Evolutionary conservation across 2,329 filamentous ascomycete species (phyloP).

Genomic region (Aquanectria penicillioides): DNA sequence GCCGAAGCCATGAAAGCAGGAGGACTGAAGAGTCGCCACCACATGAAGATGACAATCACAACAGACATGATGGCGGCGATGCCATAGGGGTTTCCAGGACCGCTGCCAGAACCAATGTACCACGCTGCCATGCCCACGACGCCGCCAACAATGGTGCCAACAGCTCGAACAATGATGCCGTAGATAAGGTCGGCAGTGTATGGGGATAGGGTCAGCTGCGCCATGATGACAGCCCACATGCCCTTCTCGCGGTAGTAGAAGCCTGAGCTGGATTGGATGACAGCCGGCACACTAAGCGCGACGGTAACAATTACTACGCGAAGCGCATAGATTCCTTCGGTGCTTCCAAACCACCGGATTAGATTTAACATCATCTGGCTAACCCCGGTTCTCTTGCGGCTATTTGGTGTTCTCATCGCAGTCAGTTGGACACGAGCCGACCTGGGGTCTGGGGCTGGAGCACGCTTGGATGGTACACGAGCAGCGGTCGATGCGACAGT

Average conservation of each 20-base stretch:
- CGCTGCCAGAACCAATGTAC: conserved; percentile 17
- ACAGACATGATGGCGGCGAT: conserved; percentile 31
- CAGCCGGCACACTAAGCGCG: conserved; percentile 6
- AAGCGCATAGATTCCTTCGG: conserved; percentile 11
- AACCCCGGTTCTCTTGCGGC: conserved; percentile 11
- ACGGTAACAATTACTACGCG: conserved; percentile 12
- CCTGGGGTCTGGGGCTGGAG: background rate
- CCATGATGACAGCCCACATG: conserved; percentile 35
- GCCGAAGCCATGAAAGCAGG: conserved; percentile 29
- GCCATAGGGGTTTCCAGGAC: conserved; percentile 26
- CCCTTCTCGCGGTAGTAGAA: conserved; percentile 36
- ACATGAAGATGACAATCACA: conserved; percentile 30
- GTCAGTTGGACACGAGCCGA: conserved; percentile 10
- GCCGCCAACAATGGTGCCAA: conserved; percentile 16
- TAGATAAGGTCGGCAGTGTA: conserved; percentile 33
- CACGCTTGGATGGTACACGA: background rate
- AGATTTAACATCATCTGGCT: background rate
- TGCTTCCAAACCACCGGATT: conserved; percentile 4
- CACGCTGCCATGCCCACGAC: conserved; percentile 12
- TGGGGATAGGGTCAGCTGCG: conserved; percentile 29
- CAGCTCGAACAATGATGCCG: conserved; percentile 20
- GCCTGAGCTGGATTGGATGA: conserved; percentile 22
- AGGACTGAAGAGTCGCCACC: conserved; percentile 32
- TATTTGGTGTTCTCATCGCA: conserved; percentile 16
- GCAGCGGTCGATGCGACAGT: background rate